Evolutionary conservation across 2,329 filamentous ascomycete genomes (phyloP).

Genomic region (Amesomyces nigricolor): DNA sequence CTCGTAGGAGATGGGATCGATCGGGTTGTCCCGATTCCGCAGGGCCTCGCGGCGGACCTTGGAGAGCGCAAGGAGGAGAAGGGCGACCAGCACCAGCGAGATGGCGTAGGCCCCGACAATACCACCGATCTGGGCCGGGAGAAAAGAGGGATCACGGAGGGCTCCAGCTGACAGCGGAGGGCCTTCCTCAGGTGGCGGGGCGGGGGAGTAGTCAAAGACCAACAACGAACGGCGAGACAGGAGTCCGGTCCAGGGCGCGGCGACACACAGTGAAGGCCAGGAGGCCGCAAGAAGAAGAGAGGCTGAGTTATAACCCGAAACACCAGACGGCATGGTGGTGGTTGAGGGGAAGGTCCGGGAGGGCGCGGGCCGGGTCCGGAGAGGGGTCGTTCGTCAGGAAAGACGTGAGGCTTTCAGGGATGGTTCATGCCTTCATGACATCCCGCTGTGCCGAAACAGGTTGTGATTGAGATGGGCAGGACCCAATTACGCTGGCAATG

Average conservation of each 20-base stretch:
- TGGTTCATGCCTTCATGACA: conserved; percentile 36
- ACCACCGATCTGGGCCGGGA: conserved; percentile 77
- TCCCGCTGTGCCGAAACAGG: conserved; percentile 46
- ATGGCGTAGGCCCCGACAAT: conserved; percentile 80
- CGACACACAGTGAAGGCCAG: conserved; percentile 29
- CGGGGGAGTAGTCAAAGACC: conserved; percentile 49
- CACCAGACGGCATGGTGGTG: conserved; percentile 39
- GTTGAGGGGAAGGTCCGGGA: conserved; percentile 26
- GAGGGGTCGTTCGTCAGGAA: conserved; percentile 22
- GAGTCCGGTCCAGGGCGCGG: conserved; percentile 24
- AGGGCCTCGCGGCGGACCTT: conserved; percentile 51
- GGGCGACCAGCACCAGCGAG: conserved; percentile 67
- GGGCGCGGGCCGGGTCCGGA: conserved; percentile 17
- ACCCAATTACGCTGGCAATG: conserved; percentile 36
- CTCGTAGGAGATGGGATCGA: conserved; percentile 21
- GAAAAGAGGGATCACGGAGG: conserved; percentile 54
- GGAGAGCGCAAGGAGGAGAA: conserved; percentile 56
- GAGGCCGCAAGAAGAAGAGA: conserved; percentile 27
- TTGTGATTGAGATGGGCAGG: conserved; percentile 39
- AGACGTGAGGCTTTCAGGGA: conserved; percentile 27
- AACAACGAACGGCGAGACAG: conserved; percentile 36
- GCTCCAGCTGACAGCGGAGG: conserved; percentile 54
- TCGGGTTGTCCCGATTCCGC: conserved; percentile 44
- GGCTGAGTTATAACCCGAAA: conserved; percentile 26
- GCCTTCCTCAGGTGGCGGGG: conserved; percentile 55